Evolutionary conservation across 148 eudicot species (phyloP), one percentile per base, ranked within the genome.

Genomic region (Tetragonia tetragonoides): DNA sequence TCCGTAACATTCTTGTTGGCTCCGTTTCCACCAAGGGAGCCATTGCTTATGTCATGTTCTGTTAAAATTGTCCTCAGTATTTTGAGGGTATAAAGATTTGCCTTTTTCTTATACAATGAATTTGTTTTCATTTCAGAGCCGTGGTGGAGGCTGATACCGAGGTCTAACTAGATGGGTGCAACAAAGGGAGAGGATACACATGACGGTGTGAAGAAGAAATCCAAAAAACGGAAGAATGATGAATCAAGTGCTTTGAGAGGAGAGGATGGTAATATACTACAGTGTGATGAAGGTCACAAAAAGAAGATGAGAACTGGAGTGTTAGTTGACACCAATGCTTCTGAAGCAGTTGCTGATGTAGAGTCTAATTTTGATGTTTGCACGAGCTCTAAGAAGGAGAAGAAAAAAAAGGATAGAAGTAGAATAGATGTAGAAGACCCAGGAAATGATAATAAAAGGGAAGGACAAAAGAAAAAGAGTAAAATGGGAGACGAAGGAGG

Each of bases 211-310:
- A 44, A 73, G 73, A 73, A 61, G 78, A 74, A 68, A 68, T 70
- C 71, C 56, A 78, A 78, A 72, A 82, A 82, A 62, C 44, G 78
- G 57, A 78, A 78, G 65, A 64, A 49, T 2, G 41, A 17, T 10
- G 71, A 72, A 47, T 11, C 28, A 21, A 40, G 7, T 53, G 68
- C 10, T 59, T 34, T n/a, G 64, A 61, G 72, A 63, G 80, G 42
- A 66, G 80, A 81, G 28, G 77, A 46, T 37, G 28, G 38, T 39
- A 16, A 18, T n/a, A 5, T 16, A 42, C 63, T 42, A 57, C 18
- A 49, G 6, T 62, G 9, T 3, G 69, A 70, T 61, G 63, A 71
- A 63, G 40, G 63, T 37, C 51, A 23, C 28, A 39, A 17, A 40
- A 75, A 68, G 73, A 80, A 62, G 74, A 41, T 41, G 68, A 69